These are phyloP conservation scores for Barbarea vulgaris DNA, from an alignment of 345 rosid genomes.

Conservation along the genomic window DNA sequence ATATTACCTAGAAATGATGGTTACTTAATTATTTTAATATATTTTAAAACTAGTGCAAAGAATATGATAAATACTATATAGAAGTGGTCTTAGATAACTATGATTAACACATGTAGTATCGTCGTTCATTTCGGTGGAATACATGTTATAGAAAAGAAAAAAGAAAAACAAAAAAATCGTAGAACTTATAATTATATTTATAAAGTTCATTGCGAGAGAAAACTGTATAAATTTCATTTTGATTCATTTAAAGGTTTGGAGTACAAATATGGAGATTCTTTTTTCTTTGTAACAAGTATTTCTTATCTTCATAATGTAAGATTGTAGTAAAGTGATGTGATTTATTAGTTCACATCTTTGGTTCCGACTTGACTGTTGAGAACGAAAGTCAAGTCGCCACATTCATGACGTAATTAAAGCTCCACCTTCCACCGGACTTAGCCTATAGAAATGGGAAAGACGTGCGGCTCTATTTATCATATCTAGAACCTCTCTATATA, in stretches of 20 bases:
- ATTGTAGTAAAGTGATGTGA: constrained; percentile 7
- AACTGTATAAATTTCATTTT: not conserved
- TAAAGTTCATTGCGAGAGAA: not conserved
- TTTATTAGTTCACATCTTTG: constrained; percentile 20
- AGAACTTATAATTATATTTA: not conserved
- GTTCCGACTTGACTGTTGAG: constrained; percentile 19
- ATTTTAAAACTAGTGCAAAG: not conserved
- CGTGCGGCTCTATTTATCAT: not conserved
- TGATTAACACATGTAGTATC: not conserved
- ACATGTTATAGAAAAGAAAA: not conserved
- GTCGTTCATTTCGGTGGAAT: not conserved
- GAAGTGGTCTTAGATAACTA: not conserved
- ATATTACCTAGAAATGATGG: not conserved
- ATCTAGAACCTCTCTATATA: not conserved
- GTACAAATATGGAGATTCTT: not conserved
- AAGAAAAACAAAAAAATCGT: not conserved
- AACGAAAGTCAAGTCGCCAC: constrained; percentile 32
- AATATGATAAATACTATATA: not conserved
- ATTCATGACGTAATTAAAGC: constrained; percentile 26
- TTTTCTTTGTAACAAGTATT: constrained; percentile 8
- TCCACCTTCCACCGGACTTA: constrained; percentile 32
- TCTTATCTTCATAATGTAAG: constrained; percentile 8
- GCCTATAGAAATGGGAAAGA: constrained; percentile 6
- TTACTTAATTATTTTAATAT: not conserved
- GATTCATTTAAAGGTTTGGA: not conserved